Conservation (phyloP, 129 eudicot species). For the Centella asiatica region DNA sequence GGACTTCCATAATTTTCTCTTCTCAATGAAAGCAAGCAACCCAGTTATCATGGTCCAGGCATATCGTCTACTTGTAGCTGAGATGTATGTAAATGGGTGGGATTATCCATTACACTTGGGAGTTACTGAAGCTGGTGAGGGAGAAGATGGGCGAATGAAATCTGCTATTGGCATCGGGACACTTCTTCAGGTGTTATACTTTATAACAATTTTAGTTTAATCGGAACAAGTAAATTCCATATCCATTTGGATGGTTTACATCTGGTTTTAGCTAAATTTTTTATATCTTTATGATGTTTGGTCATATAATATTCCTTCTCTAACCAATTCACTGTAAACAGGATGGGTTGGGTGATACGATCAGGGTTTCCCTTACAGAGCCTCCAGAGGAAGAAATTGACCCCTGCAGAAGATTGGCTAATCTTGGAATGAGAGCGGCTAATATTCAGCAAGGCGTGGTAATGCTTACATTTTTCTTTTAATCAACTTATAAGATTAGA, state of each 20-base stretch:
- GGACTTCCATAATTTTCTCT: slow-evolving; percentile 93
- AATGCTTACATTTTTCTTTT: slow-evolving; percentile 16
- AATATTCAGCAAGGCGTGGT: slow-evolving; percentile 97
- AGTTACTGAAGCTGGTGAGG: slow-evolving; percentile 99
- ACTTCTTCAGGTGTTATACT: slow-evolving; percentile 70
- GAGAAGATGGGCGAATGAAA: slow-evolving; percentile 98
- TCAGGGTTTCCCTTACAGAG: slow-evolving; percentile 93
- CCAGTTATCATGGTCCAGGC: slow-evolving; percentile 98
- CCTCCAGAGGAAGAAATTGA: slow-evolving; percentile 95
- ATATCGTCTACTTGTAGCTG: slow-evolving; percentile 86
- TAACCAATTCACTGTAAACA: slow-evolving; percentile 14
- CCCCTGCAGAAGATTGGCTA: slow-evolving; percentile 90
- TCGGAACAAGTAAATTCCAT: background rate
- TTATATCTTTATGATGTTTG: background rate
- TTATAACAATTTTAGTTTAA: background rate
- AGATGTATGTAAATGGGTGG: slow-evolving; percentile 97
- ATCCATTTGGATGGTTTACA: background rate
- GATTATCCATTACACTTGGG: slow-evolving; percentile 95
- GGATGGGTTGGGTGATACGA: slow-evolving; percentile 99
- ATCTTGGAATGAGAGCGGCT: slow-evolving; percentile 81
- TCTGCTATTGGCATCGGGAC: slow-evolving; percentile 98
- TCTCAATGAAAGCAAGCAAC: slow-evolving; percentile 99
- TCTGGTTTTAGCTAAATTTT: background rate
- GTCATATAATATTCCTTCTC: slow-evolving; percentile 3
- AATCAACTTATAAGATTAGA: background rate